Evolutionary conservation across 495 filamentous ascomycete species (phyloP), one percentile per base, ranked within the genome.

Genomic region (Penicillium roqueforti): DNA sequence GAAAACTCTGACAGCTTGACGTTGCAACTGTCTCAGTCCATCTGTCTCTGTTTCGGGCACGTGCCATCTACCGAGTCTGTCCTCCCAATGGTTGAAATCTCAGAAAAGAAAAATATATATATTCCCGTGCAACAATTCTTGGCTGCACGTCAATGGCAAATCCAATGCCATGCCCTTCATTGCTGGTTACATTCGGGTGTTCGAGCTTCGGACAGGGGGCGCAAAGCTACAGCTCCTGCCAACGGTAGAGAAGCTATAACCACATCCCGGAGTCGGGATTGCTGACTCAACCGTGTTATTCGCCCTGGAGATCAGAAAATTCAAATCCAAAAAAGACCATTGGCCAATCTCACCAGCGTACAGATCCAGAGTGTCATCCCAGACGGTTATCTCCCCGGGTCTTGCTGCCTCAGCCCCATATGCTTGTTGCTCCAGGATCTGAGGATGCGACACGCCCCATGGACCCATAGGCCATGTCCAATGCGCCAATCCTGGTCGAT

Each of bases 351-450:
- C 49, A 37, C 44, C 32, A 53, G 46, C 44, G 29, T 36, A 36
- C 46, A 47, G 48, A 58, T 43, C 39, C 19, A 34, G 29, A 55
- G 47, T 51, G 47, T 49, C 47, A 58, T 58, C 54, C 43, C 52
- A 55, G 56, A 56, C 49, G 34, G 29, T 23, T 39, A 18, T 51
- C 26, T n/a, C 41, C 28, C 53, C 55, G 42, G 47, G 60, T 53
- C 53, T 49, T 44, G 60, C 50, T 23, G 54, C 40, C 53, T 46
- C 38, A 48, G 57, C 29, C 34, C 47, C 10, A 56, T 50, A 64
- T 64, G 63, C 45, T 51, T 37, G 61, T 58, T 61, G 53, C 20
- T 58, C 63, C 55, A 56, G 63, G 63, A 62, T 60, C 50, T 59
- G 34, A 16, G 19, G 26, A 51, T 49, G 53, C 45, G 44, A 39